phyloP scores from a whole-genome alignment of 2,329 filamentous ascomycete species.

The Pyrenochaeta sp. region DNA sequence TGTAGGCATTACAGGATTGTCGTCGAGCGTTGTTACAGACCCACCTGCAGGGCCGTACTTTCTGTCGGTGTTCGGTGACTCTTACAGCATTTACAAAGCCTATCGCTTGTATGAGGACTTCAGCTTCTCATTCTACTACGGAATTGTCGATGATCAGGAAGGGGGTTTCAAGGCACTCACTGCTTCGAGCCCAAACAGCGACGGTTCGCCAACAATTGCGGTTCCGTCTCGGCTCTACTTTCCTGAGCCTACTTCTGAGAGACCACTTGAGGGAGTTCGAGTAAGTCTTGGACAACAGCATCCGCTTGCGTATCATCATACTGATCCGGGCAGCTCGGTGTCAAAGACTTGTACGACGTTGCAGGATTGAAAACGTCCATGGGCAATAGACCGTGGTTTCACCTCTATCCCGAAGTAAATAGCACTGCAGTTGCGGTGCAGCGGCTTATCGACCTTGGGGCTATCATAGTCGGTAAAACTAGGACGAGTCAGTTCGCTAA shows the following conservation, averaged over 20 bases:
- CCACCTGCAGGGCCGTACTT: not conserved
- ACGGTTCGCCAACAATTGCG: not conserved
- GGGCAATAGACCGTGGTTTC: constrained; percentile 1
- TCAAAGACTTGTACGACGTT: constrained; percentile 3
- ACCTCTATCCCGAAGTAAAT: constrained; percentile 1
- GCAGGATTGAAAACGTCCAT: not conserved
- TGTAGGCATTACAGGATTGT: not conserved
- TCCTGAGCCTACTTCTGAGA: not conserved
- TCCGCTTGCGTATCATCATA: not conserved
- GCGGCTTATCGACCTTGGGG: not conserved
- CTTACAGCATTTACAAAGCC: not conserved
- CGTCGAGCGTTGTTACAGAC: not conserved
- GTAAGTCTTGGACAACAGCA: not conserved
- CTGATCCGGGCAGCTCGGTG: not conserved
- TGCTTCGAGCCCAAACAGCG: not conserved
- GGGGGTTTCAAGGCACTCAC: not conserved
- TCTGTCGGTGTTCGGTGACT: not conserved
- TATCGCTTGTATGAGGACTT: not conserved
- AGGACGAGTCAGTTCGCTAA: constrained; percentile 3
- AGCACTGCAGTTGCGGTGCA: not conserved
- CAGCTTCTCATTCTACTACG: not conserved
- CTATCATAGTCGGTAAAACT: not conserved
- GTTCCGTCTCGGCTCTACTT: not conserved
- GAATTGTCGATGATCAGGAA: not conserved
- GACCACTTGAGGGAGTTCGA: not conserved